These are phyloP conservation scores for Apiospora marii DNA, from an alignment of 2,329 filamentous ascomycete species.

Conservation along the genomic window DNA sequence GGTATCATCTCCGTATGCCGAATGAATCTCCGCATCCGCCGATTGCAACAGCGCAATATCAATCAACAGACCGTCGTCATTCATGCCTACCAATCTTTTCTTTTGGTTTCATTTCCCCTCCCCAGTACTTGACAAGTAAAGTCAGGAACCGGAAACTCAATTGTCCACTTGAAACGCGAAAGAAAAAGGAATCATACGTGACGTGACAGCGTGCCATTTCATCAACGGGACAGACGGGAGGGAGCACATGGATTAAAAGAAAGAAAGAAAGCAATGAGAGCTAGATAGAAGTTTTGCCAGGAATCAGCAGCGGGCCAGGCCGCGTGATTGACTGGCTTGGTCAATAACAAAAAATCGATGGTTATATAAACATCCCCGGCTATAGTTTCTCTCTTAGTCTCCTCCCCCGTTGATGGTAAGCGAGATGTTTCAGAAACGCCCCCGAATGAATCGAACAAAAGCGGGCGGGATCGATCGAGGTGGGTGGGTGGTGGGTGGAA, in stretches of 20 bases:
- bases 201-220: background rate
- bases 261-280: background rate
- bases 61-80: background rate
- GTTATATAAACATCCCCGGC: constrained; percentile 15
- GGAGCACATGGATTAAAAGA: too few relatives aligned
- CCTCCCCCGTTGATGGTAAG: background rate
- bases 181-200: background rate
- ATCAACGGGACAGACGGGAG: background rate
- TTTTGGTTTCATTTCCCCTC: background rate
- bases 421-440: background rate
- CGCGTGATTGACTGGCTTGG: background rate
- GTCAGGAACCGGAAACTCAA: background rate
- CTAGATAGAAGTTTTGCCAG: background rate
- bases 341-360: background rate
- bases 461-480: too few relatives aligned
- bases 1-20: background rate
- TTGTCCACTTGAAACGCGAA: background rate
- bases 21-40: background rate
- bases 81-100: background rate
- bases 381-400: background rate
- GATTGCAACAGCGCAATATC: background rate
- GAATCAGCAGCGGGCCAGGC: background rate
- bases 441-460: background rate
- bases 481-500: background rate
- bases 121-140: too few relatives aligned